Evolutionary conservation across 805 yeast species (phyloP).

Genomic region (Yarrowia sp.): DNA sequence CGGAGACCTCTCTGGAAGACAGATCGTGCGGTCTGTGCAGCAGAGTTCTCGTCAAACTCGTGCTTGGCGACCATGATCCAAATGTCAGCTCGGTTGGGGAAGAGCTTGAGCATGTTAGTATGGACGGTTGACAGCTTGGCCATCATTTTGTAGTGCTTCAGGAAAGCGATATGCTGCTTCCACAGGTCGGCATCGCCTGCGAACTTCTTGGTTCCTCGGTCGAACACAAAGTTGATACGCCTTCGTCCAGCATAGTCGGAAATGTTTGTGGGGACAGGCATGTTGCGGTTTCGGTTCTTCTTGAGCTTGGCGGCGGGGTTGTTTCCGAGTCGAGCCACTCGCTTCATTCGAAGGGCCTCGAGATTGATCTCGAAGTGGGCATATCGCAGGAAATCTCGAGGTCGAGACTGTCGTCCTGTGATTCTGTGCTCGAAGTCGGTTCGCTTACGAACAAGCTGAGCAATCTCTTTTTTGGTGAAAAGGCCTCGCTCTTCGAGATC

Average conservation of each 20-base stretch:
- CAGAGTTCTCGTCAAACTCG: slow-evolving; percentile 85
- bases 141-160: slow-evolving; percentile 38
- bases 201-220: slow-evolving; percentile 75
- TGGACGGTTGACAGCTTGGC: slow-evolving; percentile 53
- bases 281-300: slow-evolving; percentile 27
- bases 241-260: slow-evolving; percentile 87
- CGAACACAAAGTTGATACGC: slow-evolving; percentile 76
- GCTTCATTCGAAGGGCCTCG: slow-evolving; percentile 71
- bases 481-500: slow-evolving; percentile 79
- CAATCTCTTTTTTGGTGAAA: slow-evolving; percentile 78
- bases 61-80: slow-evolving; percentile 96
- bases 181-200: slow-evolving; percentile 77
- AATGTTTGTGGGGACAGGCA: slow-evolving; percentile 35
- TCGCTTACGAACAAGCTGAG: slow-evolving; percentile 82
- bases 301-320: slow-evolving; percentile 49
- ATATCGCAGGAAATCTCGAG: slow-evolving; percentile 74
- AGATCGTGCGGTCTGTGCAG: slow-evolving; percentile 83
- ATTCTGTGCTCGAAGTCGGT: slow-evolving; percentile 94
- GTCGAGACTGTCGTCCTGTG: slow-evolving; percentile 74
- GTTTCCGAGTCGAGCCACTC: slow-evolving; percentile 59
- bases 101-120: slow-evolving; percentile 73
- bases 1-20: slow-evolving; percentile 81
- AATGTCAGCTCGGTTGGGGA: slow-evolving; percentile 84
- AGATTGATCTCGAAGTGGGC: slow-evolving; percentile 76
- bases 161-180: slow-evolving; percentile 68